These are phyloP conservation scores for Scenedesmus sp. DNA, from an alignment of 163 green algal genomes.

Conservation along the genomic window DNA sequence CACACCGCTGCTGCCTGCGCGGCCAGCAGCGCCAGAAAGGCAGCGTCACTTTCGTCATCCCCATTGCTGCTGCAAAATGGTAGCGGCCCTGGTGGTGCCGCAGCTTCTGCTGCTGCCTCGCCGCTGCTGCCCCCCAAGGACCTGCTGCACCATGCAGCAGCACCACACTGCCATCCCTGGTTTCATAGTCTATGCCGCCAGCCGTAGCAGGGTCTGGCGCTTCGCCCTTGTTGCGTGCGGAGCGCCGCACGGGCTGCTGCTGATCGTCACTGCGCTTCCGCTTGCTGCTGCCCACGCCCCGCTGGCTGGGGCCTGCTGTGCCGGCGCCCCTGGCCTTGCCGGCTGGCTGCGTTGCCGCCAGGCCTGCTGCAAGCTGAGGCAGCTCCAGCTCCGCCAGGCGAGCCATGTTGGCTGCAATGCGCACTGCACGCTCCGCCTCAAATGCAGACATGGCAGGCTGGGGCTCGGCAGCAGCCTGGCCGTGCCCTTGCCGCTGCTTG, in stretches of 20 bases:
- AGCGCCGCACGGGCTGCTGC: conserved; percentile 44
- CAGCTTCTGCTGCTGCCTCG: neutral
- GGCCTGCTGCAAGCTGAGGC: conserved; percentile 51
- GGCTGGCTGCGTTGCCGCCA: conserved; percentile 21
- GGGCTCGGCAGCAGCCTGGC: neutral
- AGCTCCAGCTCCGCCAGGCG: conserved; percentile 59
- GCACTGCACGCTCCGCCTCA: conserved; percentile 51
- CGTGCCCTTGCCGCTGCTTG: neutral
- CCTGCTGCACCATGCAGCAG: conserved; percentile 44
- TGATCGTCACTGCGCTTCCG: conserved; percentile 18
- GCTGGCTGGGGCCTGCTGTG: conserved; percentile 22
- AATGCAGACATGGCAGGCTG: neutral
- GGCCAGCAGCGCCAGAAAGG: conserved; percentile 48
- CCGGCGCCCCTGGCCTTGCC: neutral
- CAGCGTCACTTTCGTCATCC: conserved; percentile 45
- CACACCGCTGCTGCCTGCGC: neutral
- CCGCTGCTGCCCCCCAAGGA: neutral
- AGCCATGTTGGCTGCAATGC: conserved; percentile 59
- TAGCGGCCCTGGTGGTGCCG: neutral
- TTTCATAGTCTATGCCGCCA: conserved; percentile 57
- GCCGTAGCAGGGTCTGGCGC: conserved; percentile 53
- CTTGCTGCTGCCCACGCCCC: conserved; percentile 49
- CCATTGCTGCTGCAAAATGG: conserved; percentile 54
- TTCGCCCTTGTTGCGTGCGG: conserved; percentile 49
- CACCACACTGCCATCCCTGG: conserved; percentile 46